Percentiles rank a stretch among this genome's conserved stretches.
These are phyloP conservation scores for Pseudevernia furfuracea DNA, from an alignment of 495 filamentous ascomycete genomes.

Conservation along the genomic window DNA sequence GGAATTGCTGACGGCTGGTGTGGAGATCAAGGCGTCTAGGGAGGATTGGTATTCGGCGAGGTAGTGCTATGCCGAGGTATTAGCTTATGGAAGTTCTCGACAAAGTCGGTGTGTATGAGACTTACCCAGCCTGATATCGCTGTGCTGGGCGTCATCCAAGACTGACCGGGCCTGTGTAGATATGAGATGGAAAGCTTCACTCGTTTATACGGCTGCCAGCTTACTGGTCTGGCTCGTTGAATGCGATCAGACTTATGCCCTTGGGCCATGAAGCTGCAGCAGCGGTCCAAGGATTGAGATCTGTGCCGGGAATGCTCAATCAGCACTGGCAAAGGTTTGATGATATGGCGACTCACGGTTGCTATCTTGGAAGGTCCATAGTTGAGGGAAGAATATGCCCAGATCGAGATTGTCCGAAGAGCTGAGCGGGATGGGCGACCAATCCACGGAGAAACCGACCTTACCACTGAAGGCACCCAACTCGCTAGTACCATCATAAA, in stretches of 20 bases:
- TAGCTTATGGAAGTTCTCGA: neutral
- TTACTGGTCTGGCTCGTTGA: conserved; percentile 4
- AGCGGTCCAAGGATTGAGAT: neutral
- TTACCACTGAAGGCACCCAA: neutral
- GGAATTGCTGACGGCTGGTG: neutral
- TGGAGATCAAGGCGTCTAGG: neutral
- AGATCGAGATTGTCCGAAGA: neutral
- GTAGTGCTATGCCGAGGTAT: neutral
- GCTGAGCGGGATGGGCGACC: neutral
- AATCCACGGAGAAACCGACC: neutral
- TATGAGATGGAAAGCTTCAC: neutral
- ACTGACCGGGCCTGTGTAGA: neutral
- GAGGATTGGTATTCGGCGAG: neutral
- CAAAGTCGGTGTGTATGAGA: neutral
- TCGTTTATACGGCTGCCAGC: neutral
- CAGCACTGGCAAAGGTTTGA: neutral
- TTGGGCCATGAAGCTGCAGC: neutral
- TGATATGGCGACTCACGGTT: neutral
- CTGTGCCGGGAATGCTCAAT: neutral
- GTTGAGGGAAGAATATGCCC: neutral
- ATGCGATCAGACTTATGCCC: neutral
- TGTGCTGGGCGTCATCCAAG: conserved; percentile 4
- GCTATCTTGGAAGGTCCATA: neutral
- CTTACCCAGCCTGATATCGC: neutral
- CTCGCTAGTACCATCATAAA: neutral